Evolutionary conservation across 2,329 filamentous ascomycete species (phyloP).

Genomic region (Sporothrix pallida): DNA sequence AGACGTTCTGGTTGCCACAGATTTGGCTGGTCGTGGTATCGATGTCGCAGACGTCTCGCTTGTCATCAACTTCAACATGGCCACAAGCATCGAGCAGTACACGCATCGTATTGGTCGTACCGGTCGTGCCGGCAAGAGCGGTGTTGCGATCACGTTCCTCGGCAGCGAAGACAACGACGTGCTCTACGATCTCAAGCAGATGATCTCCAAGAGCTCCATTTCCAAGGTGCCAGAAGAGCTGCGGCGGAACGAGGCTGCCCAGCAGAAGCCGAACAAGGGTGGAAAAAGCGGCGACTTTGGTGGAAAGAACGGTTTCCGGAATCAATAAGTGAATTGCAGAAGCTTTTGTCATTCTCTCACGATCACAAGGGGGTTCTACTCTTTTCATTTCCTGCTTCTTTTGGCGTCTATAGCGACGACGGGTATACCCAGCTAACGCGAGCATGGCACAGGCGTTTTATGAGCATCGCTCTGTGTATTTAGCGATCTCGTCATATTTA

Average conservation of each 20-base stretch:
- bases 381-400: background rate
- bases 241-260: slow-evolving; percentile 86
- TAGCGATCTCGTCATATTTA: background rate
- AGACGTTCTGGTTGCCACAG: slow-evolving; percentile 92
- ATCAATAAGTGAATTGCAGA: background rate
- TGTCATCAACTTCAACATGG: slow-evolving; percentile 99
- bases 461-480: background rate
- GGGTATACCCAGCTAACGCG: slow-evolving; percentile 9
- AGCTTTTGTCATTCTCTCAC: background rate
- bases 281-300: slow-evolving; percentile 39
- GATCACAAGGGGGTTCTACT: slow-evolving; percentile 12
- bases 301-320: slow-evolving; percentile 15
- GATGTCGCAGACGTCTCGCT: slow-evolving; percentile 93
- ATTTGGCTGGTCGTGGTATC: slow-evolving; percentile 95
- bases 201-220: slow-evolving; percentile 88
- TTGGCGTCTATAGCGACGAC: background rate
- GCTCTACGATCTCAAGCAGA: slow-evolving; percentile 93
- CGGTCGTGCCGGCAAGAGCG: slow-evolving; percentile 94
- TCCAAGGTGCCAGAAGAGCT: slow-evolving; percentile 91
- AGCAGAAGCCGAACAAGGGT: slow-evolving; percentile 68
- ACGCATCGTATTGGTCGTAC: slow-evolving; percentile 97
- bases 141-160: slow-evolving; percentile 94
- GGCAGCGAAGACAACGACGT: slow-evolving; percentile 88
- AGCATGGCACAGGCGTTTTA: slow-evolving; percentile 18
- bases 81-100: slow-evolving; percentile 88